Evolutionary conservation across 2,329 filamentous ascomycete genomes (phyloP), one percentile per base, ranked within the genome.

Genomic region (Ophiostoma ips): DNA sequence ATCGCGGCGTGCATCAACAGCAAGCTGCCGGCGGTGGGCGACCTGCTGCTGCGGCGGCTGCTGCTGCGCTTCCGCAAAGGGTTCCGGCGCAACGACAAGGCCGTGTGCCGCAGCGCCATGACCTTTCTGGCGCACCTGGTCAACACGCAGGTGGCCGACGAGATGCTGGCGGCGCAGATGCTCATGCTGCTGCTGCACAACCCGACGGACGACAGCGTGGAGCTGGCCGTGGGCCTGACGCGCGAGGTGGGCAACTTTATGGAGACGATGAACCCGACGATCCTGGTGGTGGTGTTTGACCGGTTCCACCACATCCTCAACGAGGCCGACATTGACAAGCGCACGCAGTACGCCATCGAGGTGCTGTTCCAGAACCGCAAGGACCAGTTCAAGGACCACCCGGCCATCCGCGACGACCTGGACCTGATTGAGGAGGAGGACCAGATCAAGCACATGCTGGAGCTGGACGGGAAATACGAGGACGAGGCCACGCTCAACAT

Each of bases 281-380:
- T 96, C 60, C 82, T 88, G 30, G 77, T 90, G 57, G 85, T 84
- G 21, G 87, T 98, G 8, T 98, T 94, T 62, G 92, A 98, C 61
- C 89, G 95, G 64, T 94, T 98, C 71, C 75, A 92, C 58, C 90
- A 84, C 59, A 95, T 96, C 55, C 71, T 98, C 9, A 90, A 98
- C 68, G 92, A 98, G 65, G 88, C 88, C 41, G 89, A 92, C 61
- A 95, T 98, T 63, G 90, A 96, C 63, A 95, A 95, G 72, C 78
- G 92, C 56, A 89, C 90, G n/a, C 92, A 98, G 68, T 98, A 96
- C 67, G 95, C 95, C 86, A 90, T 98, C 51, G 92, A 98, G 65
- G 92, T 96, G 6, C 69, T 98, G 40, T 98, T 98, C 64, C 89
- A 98, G 68, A 84, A 95, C 50, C 79, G 92, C 55, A 95, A 95